Base-by-base conservation (phyloP, 805 yeast genomes). In the Kodamaea kaohsiungensis region DNA sequence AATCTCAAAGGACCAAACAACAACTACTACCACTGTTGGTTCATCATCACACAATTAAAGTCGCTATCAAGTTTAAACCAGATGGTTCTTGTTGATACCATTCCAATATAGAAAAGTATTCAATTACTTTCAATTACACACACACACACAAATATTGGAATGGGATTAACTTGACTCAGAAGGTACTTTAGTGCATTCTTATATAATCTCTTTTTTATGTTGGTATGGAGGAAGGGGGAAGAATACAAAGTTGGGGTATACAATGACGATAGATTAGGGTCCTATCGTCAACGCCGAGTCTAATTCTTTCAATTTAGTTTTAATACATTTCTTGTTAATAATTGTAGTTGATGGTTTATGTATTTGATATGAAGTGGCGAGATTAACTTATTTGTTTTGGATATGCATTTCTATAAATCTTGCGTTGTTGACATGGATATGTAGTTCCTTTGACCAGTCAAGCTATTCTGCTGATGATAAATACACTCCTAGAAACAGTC, bases 401-500 rank as follows among this genome's bases (percentile, higher is more conserved):
- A n/a, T n/a, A n/a, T n/a, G n/a, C n/a, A n/a, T n/a, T n/a, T n/a
- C n/a, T n/a, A n/a, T n/a, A n/a, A n/a, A n/a, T n/a, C n/a, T n/a
- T n/a, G n/a, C n/a, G n/a, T n/a, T n/a, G n/a, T n/a, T n/a, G n/a
- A n/a, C n/a, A n/a, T n/a, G n/a, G n/a, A n/a, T n/a, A n/a, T n/a
- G n/a, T n/a, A n/a, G n/a, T n/a, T n/a, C n/a, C n/a, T n/a, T n/a
- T n/a, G n/a, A n/a, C n/a, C n/a, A n/a, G n/a, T n/a, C n/a, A n/a
- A n/a, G n/a, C n/a, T n/a, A n/a, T n/a, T n/a, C n/a, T n/a, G n/a
- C n/a, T n/a, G n/a, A n/a, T n/a, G n/a, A n/a, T n/a, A n/a, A n/a
- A n/a, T n/a, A n/a, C n/a, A n/a, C n/a, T 38, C 2, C 17, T 22
- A 68, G 55, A 72, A 70, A 49, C 74, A 71, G 46, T 67, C 66